Base-by-base conservation (phyloP, 768 basidiomycete species). In the Suillus paluster region DNA sequence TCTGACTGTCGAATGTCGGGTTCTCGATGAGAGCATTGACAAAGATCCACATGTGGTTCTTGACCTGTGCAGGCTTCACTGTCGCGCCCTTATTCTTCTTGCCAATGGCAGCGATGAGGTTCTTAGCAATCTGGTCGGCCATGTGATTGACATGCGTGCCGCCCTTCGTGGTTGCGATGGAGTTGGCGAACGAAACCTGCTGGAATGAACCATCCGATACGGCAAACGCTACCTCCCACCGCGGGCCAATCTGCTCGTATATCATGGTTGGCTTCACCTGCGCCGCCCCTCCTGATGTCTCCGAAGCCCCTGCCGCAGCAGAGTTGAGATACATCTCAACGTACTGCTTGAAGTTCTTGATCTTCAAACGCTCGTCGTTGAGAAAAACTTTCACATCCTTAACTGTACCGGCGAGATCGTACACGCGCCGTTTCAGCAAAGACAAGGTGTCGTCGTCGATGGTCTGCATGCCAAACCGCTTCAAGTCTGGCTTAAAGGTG, bases 51-150 rank as follows among this genome's bases (percentile, higher is more conserved):
- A 99, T 95, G 72, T 99, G 96, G 70, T 91, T 95, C 82, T 94
- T 97, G 79, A 99, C 89, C 78, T 97, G 95, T 58, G 88, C 85
- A 17, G 93, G 84, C 75, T 98, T 99, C 70, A 99, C 91, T 1
- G 91, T 84, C n/a, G 95, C 94, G 3, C 83, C 94, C 79, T 97
- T 98, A 81, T 99, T 97, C 86, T 97, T 99, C 87, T 98, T 98
- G 72, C 87, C 80, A 66, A 99, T 95, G 8, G 85, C 84, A 15
- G 89, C 79, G 64, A 95, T 83, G 38, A 99, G 79, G 64, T 84
- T 86, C 76, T 96, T 95, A 23, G 95, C 87, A 57, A 99, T 84
- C 74, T 96, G 94, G 76, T 96, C 94, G 0, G 95, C 83, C 63
- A 99, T 84, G 65, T 85, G 80, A 25, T 80, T 82, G 67, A 99